Base-by-base conservation (phyloP, 1,139 yeast genomes). In the Suhomyces terraborum region DNA sequence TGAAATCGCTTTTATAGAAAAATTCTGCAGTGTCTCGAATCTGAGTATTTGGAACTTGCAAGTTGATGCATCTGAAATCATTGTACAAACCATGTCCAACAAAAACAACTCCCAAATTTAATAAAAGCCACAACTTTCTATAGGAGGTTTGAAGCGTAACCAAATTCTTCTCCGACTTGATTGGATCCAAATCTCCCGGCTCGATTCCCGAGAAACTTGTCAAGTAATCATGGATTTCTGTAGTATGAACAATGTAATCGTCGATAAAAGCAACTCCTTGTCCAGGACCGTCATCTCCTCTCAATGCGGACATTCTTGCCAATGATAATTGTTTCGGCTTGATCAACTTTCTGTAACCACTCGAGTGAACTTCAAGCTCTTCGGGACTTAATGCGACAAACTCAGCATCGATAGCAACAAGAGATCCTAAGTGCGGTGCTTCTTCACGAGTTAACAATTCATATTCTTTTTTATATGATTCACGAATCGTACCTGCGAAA, bases 341-440 rank as follows among this genome's bases (percentile, higher is more conserved):
- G 8, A 89, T 73, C 35, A 91, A 64, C 10, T 79, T 74, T 47
- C 81, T 82, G 5, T 73, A 57, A 0, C 98, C 98, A 48, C 79
- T 80, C 38, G 61, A 66, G 39, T 79, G 77, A 35, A 93, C 78
- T 55, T 91, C 98, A 32, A 81, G 77, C 50, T 84, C 82, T 52
- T 91, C 98, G 6, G 87, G 88, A 42, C 81, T 80, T 27, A 91
- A 61, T 34, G 84, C 79, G 6, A 94, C 98, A 69, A 94, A 94
- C 61, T 94, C 99, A 0, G 99, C 98, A 69, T 94, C 99, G 42
- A 94, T 84, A 0, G 98, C 98, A 13, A 91, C 82, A 30, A 89
- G 62, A 1, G 88, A 72, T 0, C 96, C 96, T 0, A 83, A 77
- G 19, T 57, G 55, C 2, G 96, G 95, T 0, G 88, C 87, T 53